phyloP scores from a whole-genome alignment of 208 protist genomes.

The Leishmania major region DNA sequence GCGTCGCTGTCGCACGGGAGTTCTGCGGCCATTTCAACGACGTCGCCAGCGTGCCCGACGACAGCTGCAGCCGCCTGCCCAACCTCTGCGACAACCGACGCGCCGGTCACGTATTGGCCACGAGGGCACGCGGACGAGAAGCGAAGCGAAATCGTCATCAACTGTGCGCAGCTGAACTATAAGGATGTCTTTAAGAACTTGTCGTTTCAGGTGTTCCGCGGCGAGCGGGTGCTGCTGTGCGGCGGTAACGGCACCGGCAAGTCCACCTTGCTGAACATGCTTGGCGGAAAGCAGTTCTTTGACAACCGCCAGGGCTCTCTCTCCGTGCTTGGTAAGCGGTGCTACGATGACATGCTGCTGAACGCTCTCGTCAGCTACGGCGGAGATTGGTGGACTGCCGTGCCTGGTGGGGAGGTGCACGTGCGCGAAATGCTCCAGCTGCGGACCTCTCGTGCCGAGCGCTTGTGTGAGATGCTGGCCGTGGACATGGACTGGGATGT shows the following conservation, averaged over 20 bases:
- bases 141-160: constrained; percentile 41
- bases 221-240: constrained; percentile 86
- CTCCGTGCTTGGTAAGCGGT: constrained; percentile 62
- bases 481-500: constrained; percentile 88
- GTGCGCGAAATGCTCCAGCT: constrained; percentile 71
- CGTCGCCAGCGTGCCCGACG: not conserved
- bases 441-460: constrained; percentile 44
- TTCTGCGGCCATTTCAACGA: not conserved
- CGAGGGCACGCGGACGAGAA: not conserved
- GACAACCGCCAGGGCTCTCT: constrained; percentile 47
- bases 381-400: constrained; percentile 79
- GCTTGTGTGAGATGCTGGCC: constrained; percentile 59
- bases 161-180: constrained; percentile 56
- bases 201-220: constrained; percentile 55
- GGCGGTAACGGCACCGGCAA: constrained; percentile 96
- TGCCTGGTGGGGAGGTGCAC: constrained; percentile 72
- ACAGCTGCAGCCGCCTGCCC: not conserved
- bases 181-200: constrained; percentile 66
- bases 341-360: constrained; percentile 86
- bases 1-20: constrained; percentile 14
- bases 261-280: constrained; percentile 93
- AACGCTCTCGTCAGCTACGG: constrained; percentile 63
- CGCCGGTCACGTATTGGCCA: constrained; percentile 8
- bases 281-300: constrained; percentile 89
- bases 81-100: not conserved